Evolutionary conservation across 129 eudicot species (phyloP).

Genomic region (Escallonia herrerae): DNA sequence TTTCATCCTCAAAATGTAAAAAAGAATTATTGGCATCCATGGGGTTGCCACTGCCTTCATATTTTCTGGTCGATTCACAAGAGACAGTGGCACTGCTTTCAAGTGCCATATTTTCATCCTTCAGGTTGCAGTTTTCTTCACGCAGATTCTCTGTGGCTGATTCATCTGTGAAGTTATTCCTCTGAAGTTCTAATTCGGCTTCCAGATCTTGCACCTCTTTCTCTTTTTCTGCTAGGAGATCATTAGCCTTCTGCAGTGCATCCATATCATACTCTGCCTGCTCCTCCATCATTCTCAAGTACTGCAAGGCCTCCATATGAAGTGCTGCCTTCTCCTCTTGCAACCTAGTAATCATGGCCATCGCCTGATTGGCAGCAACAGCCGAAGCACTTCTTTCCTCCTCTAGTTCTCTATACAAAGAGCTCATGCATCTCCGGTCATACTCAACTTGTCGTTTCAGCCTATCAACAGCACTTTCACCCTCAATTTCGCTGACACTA

Average conservation of each 20-base stretch:
- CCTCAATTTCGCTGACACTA: slow-evolving; percentile 40
- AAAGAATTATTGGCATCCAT: slow-evolving; percentile 4
- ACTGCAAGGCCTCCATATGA: slow-evolving; percentile 81
- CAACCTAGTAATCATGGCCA: slow-evolving; percentile 90
- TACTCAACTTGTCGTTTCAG: slow-evolving; percentile 55
- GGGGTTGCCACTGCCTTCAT: slow-evolving; percentile 2
- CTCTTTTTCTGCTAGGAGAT: slow-evolving; percentile 71
- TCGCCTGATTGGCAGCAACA: slow-evolving; percentile 79
- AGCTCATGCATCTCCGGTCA: slow-evolving; percentile 33
- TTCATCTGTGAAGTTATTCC: slow-evolving; percentile 35
- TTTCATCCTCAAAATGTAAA: slow-evolving; percentile 40
- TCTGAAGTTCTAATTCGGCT: slow-evolving; percentile 47
- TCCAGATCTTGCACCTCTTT: slow-evolving; percentile 68
- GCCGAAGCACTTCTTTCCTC: slow-evolving; percentile 87
- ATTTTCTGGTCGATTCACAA: slow-evolving; percentile 1
- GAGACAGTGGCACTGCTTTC: background rate
- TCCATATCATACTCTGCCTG: slow-evolving; percentile 88
- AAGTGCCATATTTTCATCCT: background rate
- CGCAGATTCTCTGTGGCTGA: slow-evolving; percentile 6
- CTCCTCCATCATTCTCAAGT: slow-evolving; percentile 93
- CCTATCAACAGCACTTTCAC: slow-evolving; percentile 43
- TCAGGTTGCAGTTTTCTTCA: slow-evolving; percentile 5
- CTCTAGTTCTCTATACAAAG: slow-evolving; percentile 63
- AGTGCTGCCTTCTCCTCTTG: slow-evolving; percentile 89
- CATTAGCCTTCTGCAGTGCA: slow-evolving; percentile 77